A percentile compares a stretch with the other conserved stretches of the same genome.
Conservation (phyloP, 2,329 filamentous ascomycete species). For the Chrysosporium keratinophilum region DNA sequence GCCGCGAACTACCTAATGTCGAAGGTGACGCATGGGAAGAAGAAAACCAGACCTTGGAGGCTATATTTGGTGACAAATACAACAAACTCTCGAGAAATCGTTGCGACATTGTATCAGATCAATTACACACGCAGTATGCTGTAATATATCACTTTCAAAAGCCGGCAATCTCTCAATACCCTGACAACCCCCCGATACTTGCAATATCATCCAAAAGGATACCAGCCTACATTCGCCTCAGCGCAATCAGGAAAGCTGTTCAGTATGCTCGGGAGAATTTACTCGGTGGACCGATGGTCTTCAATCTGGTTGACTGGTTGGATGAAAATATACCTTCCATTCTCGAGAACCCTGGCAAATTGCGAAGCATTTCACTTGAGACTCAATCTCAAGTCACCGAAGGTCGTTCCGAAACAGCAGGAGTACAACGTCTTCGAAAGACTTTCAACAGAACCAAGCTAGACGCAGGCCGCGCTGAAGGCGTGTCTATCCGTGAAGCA, state of each 20-base stretch:
- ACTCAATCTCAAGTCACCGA: constrained; percentile 54
- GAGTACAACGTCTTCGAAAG: constrained; percentile 21
- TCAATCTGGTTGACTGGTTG: constrained; percentile 81
- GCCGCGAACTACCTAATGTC: constrained; percentile 25
- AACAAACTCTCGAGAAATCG: constrained; percentile 49
- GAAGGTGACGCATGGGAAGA: constrained; percentile 64
- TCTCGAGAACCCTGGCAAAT: constrained; percentile 69
- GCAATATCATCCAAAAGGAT: constrained; percentile 57
- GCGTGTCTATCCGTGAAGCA: constrained; percentile 48
- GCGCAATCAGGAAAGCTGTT: constrained; percentile 68
- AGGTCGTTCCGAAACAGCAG: constrained; percentile 22
- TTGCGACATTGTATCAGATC: constrained; percentile 60
- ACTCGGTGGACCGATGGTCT: constrained; percentile 80
- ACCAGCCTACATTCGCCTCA: constrained; percentile 87
- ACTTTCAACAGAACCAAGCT: constrained; percentile 54
- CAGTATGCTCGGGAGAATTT: constrained; percentile 60
- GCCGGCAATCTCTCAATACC: constrained; percentile 56
- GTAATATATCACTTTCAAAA: constrained; percentile 57
- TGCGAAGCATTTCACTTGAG: constrained; percentile 74
- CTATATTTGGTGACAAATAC: constrained; percentile 73
- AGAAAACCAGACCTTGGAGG: constrained; percentile 71
- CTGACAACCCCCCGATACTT: constrained; percentile 56
- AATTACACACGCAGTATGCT: constrained; percentile 35
- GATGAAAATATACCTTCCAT: constrained; percentile 75
- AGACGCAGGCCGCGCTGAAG: constrained; percentile 48